These are phyloP conservation scores for Fremontodendron californicum DNA, from an alignment of 345 rosid genomes.

Conservation along the genomic window DNA sequence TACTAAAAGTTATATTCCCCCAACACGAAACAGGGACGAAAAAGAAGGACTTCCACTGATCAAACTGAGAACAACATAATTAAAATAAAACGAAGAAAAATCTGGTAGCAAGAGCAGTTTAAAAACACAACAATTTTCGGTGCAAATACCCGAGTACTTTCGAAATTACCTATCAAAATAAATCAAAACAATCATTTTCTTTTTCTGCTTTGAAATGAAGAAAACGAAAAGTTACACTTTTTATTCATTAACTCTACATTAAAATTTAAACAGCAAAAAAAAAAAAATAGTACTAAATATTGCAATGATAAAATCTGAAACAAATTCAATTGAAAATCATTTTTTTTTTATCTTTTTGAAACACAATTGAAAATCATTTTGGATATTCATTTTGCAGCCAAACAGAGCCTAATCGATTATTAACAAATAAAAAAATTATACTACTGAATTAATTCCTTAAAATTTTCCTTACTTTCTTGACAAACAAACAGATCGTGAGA, in stretches of 20 bases:
- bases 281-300: background rate
- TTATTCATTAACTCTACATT: too few species aligned
- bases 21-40: background rate
- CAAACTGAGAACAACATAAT: background rate
- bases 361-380: background rate
- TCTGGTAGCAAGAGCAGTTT: background rate
- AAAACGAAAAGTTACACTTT: too few species aligned
- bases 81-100: background rate
- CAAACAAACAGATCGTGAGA: constrained; percentile 2
- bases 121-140: background rate
- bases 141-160: background rate
- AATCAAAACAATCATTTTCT: background rate
- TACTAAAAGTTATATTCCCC: background rate
- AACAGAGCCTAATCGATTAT: background rate
- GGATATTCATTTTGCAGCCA: background rate
- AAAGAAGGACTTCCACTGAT: background rate
- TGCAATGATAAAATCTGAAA: background rate
- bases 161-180: background rate
- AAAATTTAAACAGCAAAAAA: background rate
- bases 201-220: background rate
- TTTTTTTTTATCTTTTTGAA: too few species aligned
- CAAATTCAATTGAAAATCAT: background rate
- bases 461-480: background rate
- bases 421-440: background rate
- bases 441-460: background rate